phyloP scores from a whole-genome alignment of 192 early-diverging fungal genomes.

The Diversispora eburnea region DNA sequence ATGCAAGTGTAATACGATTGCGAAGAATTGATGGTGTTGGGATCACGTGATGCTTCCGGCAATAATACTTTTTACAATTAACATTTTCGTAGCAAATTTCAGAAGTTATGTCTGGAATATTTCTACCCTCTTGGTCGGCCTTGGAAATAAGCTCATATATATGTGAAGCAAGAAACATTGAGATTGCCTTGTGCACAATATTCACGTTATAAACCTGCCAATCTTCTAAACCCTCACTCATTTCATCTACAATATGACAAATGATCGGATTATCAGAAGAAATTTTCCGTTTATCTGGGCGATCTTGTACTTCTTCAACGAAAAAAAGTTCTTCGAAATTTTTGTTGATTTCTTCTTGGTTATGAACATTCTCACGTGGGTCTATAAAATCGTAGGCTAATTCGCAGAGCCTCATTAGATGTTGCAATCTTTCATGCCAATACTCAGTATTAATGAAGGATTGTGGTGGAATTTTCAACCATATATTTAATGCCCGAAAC shows the following conservation, averaged over 20 bases:
- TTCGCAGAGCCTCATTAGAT: not conserved
- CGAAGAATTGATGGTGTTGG: constrained; percentile 6
- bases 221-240: not conserved
- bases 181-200: not conserved
- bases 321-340: constrained; percentile 7
- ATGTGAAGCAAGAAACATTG: not conserved
- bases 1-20: not conserved
- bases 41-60: not conserved
- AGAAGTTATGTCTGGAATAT: not conserved
- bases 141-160: not conserved
- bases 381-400: not conserved
- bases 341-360: not conserved
- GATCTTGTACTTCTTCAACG: not conserved
- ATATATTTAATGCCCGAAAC: not conserved
- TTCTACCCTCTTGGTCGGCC: not conserved
- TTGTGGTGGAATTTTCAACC: constrained; percentile 5
- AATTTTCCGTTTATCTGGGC: constrained; percentile 3
- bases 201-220: not conserved
- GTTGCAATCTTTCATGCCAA: constrained; percentile 1
- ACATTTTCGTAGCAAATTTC: not conserved
- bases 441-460: not conserved
- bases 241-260: not conserved
- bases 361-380: not conserved
- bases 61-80: not conserved
- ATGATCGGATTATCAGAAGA: not conserved